Base-by-base conservation (phyloP, 306 rosid species). In the Cucumis melo region DNA sequence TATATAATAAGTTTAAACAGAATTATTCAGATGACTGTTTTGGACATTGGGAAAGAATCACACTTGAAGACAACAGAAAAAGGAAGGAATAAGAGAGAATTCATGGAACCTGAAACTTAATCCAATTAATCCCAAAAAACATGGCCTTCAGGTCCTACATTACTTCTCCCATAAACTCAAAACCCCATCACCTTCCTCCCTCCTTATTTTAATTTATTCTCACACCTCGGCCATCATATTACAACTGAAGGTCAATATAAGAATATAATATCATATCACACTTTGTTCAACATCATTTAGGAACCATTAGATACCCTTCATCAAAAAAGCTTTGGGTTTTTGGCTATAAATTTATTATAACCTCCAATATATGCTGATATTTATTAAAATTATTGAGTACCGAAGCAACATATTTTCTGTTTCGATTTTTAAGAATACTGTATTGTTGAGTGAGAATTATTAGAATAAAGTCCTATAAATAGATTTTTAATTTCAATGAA, bases 51-150 rank as follows among this genome's bases (percentile, higher is more conserved):
- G 59, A 71, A 71, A 44, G 54, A 71, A 8, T 61, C 36, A 41
- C 51, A 62, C 5, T 62, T 7, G 1, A 19, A 62, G 68, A 62
- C 66, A 55, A 10, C 65, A 74, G 63, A 55, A 64, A 77, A 79
- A 34, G 36, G 77, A 79, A 66, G 55, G 41, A 38, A 21, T 13
- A 50, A 85, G 54, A 78, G 39, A 66, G 6, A 39, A 7, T 75
- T 42, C 66, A 57, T 75, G 55, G 78, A 71, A 71, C 75, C 75
- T 71, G 75, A 71, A 71, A 46, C 75, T 44, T 48, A 23, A 71
- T 71, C 41, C 59, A 32, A 32, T 32, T 32, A 71, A 48, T 14
- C 55, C 34, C 57, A 71, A 71, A 3, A 71, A 71, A 12, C 59
- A 23, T 70, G 75, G 36, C 44, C 44, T 57, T 34, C 6, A 21